phyloP scores from a whole-genome alignment of 1,284 basidiomycete species.

The Malassezia globosa region DNA sequence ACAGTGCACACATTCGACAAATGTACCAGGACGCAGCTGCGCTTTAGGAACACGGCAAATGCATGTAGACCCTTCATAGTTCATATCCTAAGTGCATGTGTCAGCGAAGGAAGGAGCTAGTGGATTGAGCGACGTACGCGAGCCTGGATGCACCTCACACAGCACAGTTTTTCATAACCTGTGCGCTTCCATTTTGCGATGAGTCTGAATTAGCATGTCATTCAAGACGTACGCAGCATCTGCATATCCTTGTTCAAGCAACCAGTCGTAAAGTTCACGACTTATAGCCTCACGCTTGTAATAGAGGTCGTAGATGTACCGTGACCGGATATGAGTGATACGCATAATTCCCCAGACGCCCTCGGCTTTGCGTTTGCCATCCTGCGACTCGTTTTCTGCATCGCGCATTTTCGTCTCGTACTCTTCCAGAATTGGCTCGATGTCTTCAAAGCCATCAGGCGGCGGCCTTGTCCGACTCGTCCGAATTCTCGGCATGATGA shows the following conservation, averaged over 20 bases:
- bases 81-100: constrained; percentile 64
- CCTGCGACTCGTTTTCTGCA: constrained; percentile 82
- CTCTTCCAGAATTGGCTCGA: constrained; percentile 54
- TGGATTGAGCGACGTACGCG: too few relatives aligned
- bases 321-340: constrained; percentile 71
- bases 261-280: constrained; percentile 90
- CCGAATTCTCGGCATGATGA: constrained; percentile 78
- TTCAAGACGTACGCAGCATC: constrained; percentile 70
- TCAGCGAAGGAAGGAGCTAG: too few relatives aligned
- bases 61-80: constrained; percentile 98
- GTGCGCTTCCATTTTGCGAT: constrained; percentile 99
- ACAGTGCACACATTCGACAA: constrained; percentile 96
- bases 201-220: constrained; percentile 55
- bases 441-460: constrained; percentile 94
- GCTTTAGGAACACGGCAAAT: constrained; percentile 94
- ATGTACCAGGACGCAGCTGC: constrained; percentile 72
- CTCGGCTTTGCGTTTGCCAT: constrained; percentile 93
- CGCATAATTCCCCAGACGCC: constrained; percentile 99
- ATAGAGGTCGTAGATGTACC: constrained; percentile 97
- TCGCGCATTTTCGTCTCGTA: constrained; percentile 46
- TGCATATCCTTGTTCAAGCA: constrained; percentile 91
- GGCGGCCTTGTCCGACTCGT: constrained; percentile 88
- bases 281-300: constrained; percentile 95
- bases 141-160: constrained; percentile 90
- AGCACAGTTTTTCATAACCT: constrained; percentile 97